phyloP scores from a whole-genome alignment of 306 rosid species.

The Pterocarpus santalinus region DNA sequence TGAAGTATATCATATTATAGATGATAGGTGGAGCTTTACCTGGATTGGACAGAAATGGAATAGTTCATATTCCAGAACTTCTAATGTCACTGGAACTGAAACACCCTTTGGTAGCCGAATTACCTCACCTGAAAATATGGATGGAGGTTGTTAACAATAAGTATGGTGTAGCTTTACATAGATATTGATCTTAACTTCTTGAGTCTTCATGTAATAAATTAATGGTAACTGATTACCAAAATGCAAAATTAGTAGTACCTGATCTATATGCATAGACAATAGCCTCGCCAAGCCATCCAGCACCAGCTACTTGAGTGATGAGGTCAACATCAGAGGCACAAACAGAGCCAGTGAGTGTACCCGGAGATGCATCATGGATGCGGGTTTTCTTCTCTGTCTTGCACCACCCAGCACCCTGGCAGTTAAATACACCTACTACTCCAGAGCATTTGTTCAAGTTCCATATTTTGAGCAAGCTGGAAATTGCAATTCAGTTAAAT shows the following conservation, averaged over 20 bases:
- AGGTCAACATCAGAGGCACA: conserved; percentile 75
- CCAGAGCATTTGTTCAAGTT: conserved; percentile 92
- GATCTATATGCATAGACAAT: conserved; percentile 72
- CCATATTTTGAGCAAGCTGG: conserved; percentile 96
- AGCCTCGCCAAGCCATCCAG: conserved; percentile 80
- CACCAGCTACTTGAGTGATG: conserved; percentile 70
- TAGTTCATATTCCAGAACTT: conserved; percentile 86
- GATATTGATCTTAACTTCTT: neutral
- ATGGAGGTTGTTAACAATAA: neutral
- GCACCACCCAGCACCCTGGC: conserved; percentile 99
- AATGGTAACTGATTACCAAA: conserved; percentile 49
- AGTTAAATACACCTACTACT: conserved; percentile 92
- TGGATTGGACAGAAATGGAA: conserved; percentile 86
- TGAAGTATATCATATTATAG: neutral
- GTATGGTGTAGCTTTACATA: neutral
- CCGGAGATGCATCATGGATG: conserved; percentile 79
- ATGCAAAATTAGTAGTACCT: conserved; percentile 53
- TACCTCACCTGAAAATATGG: conserved; percentile 70
- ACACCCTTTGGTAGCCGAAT: conserved; percentile 78
- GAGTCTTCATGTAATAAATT: neutral
- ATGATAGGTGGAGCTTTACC: conserved; percentile 47
- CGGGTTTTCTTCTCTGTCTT: conserved; percentile 78
- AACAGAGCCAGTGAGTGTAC: conserved; percentile 74
- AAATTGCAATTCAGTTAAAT: conserved; percentile 37
- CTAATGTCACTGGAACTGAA: conserved; percentile 80